Evolutionary conservation across 306 rosid species (phyloP).

Genomic region (Luffa aegyptiaca): DNA sequence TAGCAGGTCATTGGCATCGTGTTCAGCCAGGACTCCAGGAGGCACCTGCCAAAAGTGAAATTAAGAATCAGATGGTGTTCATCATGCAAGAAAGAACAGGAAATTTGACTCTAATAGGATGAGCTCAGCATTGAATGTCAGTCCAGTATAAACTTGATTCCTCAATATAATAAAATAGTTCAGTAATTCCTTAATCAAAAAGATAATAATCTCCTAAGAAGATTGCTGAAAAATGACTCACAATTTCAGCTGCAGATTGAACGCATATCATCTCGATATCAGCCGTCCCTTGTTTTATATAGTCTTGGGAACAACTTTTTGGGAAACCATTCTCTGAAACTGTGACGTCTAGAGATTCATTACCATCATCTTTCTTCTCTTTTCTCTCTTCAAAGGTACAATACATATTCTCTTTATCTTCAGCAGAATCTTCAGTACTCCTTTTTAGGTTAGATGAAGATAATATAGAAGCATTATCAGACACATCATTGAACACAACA

Average conservation of each 20-base stretch:
- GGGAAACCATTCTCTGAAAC: slow-evolving; percentile 18
- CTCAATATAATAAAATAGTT: not conserved
- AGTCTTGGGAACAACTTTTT: slow-evolving; percentile 25
- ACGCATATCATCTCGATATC: slow-evolving; percentile 25
- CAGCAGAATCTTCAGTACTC: slow-evolving; percentile 23
- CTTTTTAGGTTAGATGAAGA: slow-evolving; percentile 30
- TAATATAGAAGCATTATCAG: slow-evolving; percentile 20
- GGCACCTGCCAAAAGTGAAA: slow-evolving; percentile 21
- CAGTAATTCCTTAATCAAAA: not conserved
- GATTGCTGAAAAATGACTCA: slow-evolving; percentile 24
- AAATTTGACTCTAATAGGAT: not conserved
- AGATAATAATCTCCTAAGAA: slow-evolving; percentile 12
- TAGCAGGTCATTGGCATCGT: slow-evolving; percentile 43
- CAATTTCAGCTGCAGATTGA: slow-evolving; percentile 28
- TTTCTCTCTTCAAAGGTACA: slow-evolving; percentile 14
- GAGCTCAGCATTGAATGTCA: not conserved
- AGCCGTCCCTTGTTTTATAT: slow-evolving; percentile 20
- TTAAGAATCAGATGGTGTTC: not conserved
- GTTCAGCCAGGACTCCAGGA: slow-evolving; percentile 56
- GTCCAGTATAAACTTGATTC: not conserved
- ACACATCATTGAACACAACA: slow-evolving; percentile 55
- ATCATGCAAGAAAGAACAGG: not conserved
- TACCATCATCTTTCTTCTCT: slow-evolving; percentile 17
- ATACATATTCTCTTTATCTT: slow-evolving; percentile 46
- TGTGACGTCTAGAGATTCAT: slow-evolving; percentile 23